Base-by-base conservation (phyloP, 352 stramenopile genomes). In the Thraustotheca clavata region DNA sequence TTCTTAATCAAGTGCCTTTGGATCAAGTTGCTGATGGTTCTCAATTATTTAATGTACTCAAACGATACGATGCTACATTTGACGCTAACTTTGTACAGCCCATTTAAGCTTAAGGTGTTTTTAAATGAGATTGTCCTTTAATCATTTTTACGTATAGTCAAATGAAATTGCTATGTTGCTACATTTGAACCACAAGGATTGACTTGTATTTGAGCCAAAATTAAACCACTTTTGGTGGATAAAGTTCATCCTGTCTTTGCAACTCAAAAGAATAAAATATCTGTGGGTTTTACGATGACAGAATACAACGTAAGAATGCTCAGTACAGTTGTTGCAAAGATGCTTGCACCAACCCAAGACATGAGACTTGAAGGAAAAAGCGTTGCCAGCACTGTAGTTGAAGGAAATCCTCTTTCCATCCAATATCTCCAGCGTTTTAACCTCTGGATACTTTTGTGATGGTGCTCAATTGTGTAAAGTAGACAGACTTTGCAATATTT, bases 191-290 rank as follows among this genome's bases (percentile, higher is more conserved):
- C 88, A 22, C 55, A 72, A 20, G 70, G 63, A 32, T 86, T 88
- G 57, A 74, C 73, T 14, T 67, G 33, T 0, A 80, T 92, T 47
- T 24, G 61, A 8, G 77, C 80, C 26, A 73, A 72, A 49, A 77
- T 89, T 32, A 72, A 71, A 33, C 79, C 79, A 2, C 43, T 74
- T 40, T 70, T 89, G 14, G 69, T 90, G 38, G 76, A 74, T 49
- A 79, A 91, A 29, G 71, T 75, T 49, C 80, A 91, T 59, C 71
- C 79, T 3, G 75, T 73, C 0, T 91, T 73, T 54, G 77, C 73
- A 49, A 79, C 73, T 33, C 74, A 83, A 59, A 75, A 86, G 67
- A 76, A 89, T 49, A 80, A 91, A 61, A 89, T 91, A 59, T 71
- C 79, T 3, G 81, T 90, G 24, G 77, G 79, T 5, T 80, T 91